Conservation (phyloP, 495 filamentous ascomycete genomes). For the Tuber microsphaerosporum region DNA sequence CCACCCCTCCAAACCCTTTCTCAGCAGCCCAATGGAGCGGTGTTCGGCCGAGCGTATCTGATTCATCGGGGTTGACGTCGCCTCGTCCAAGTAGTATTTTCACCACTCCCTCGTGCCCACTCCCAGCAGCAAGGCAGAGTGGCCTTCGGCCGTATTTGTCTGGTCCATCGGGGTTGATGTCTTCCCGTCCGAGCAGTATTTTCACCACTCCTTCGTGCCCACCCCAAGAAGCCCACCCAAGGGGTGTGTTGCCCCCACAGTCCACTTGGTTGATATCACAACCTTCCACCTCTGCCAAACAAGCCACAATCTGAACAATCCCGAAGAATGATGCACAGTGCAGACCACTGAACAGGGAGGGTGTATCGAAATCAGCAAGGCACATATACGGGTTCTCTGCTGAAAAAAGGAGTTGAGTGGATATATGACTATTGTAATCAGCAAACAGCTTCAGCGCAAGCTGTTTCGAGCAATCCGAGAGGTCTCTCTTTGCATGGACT, state of each 20-base stretch:
- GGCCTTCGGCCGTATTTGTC: too few relatives aligned
- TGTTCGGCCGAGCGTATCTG: too few relatives aligned
- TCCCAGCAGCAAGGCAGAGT: too few relatives aligned
- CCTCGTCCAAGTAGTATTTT: too few relatives aligned
- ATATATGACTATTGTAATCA: neutral
- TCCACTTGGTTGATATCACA: neutral
- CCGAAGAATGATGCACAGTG: neutral
- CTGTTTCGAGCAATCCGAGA: neutral
- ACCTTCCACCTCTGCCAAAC: neutral
- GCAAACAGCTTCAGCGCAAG: neutral
- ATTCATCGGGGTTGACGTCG: too few relatives aligned
- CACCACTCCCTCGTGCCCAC: too few relatives aligned
- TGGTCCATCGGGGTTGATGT: too few relatives aligned
- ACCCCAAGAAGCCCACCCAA: neutral
- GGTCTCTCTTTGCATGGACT: neutral
- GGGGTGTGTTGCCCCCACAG: neutral
- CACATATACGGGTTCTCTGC: neutral
- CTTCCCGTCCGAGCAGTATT: too few relatives aligned
- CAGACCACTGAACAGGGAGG: neutral
- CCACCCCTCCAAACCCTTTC: too few relatives aligned
- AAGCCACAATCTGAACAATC: neutral
- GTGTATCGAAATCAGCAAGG: accelerated
- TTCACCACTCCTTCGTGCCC: too few relatives aligned
- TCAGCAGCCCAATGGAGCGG: too few relatives aligned
- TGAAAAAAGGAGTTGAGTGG: neutral